These are phyloP conservation scores for Magnaporthiopsis poae DNA, from an alignment of 2,329 filamentous ascomycete species.

Conservation along the genomic window DNA sequence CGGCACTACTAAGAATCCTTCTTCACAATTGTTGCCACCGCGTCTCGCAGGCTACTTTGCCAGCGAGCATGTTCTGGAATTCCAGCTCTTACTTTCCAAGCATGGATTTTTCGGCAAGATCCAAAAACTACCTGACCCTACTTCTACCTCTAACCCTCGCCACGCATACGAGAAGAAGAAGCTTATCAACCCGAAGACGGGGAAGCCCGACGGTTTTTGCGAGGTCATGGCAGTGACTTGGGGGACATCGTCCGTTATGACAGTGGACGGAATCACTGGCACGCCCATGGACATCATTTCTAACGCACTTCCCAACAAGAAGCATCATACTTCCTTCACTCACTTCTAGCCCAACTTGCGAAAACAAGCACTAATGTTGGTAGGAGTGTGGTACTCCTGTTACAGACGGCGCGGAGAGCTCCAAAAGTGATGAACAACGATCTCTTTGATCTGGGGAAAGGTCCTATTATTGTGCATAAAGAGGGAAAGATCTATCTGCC, in stretches of 20 bases:
- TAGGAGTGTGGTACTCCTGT: too few relatives aligned
- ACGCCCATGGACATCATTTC: neutral
- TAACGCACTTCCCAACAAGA: neutral
- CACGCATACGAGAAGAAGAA: neutral
- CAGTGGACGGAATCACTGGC: neutral
- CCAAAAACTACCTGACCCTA: neutral
- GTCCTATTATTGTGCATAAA: too few relatives aligned
- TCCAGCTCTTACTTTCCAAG: neutral
- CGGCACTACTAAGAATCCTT: too few relatives aligned
- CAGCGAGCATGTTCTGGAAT: conserved; percentile 1
- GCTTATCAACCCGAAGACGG: neutral
- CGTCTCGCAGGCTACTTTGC: neutral
- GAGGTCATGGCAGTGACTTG: neutral
- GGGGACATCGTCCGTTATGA: neutral
- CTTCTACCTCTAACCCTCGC: neutral
- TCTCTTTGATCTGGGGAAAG: too few relatives aligned
- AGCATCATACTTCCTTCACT: too few relatives aligned
- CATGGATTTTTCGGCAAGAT: neutral
- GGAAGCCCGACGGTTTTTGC: neutral
- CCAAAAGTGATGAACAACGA: too few relatives aligned
- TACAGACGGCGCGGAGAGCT: too few relatives aligned
- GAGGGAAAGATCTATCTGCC: too few relatives aligned
- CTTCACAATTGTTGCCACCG: too few relatives aligned
- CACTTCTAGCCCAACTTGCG: too few relatives aligned
- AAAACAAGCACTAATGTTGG: too few relatives aligned